phyloP scores from a whole-genome alignment of 2,329 filamentous ascomycete genomes.

The Colletotrichum phormii region DNA sequence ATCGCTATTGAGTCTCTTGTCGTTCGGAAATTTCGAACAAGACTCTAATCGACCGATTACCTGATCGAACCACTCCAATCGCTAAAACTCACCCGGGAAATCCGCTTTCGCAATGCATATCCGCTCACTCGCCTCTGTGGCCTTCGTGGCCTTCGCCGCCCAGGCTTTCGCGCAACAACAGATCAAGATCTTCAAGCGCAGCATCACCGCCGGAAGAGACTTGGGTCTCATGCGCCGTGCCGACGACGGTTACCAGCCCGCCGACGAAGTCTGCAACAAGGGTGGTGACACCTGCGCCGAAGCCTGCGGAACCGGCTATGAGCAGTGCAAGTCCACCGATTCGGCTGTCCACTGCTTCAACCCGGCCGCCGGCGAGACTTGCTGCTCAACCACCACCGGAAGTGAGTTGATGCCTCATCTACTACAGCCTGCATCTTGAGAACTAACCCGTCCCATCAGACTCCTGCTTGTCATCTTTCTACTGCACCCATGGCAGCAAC shows the following conservation, averaged over 20 bases:
- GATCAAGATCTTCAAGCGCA: constrained; percentile 47
- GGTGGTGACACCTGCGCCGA: constrained; percentile 63
- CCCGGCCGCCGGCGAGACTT: constrained; percentile 60
- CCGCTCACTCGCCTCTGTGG: constrained; percentile 37
- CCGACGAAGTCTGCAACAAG: constrained; percentile 58
- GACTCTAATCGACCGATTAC: neutral
- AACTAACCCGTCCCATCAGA: constrained; percentile 51
- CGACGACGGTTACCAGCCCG: constrained; percentile 61
- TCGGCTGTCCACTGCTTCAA: constrained; percentile 69
- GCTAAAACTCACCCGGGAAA: neutral
- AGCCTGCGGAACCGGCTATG: constrained; percentile 64
- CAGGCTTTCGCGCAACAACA: constrained; percentile 35
- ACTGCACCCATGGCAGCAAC: constrained; percentile 67
- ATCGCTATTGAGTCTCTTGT: neutral
- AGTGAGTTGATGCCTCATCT: constrained; percentile 55
- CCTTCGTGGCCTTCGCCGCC: constrained; percentile 37
- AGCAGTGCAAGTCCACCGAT: constrained; percentile 62
- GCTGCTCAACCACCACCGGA: constrained; percentile 68
- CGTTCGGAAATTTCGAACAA: neutral
- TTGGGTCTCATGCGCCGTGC: constrained; percentile 58
- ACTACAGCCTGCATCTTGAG: neutral
- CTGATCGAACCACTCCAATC: constrained; percentile 19
- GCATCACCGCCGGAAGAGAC: constrained; percentile 47
- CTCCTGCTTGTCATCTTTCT: constrained; percentile 71
- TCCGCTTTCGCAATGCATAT: constrained; percentile 35